Percentiles rank a stretch among this genome's conserved stretches.
These are phyloP conservation scores for Talaromyces islandicus DNA, from an alignment of 2,329 filamentous ascomycete genomes.

Conservation along the genomic window DNA sequence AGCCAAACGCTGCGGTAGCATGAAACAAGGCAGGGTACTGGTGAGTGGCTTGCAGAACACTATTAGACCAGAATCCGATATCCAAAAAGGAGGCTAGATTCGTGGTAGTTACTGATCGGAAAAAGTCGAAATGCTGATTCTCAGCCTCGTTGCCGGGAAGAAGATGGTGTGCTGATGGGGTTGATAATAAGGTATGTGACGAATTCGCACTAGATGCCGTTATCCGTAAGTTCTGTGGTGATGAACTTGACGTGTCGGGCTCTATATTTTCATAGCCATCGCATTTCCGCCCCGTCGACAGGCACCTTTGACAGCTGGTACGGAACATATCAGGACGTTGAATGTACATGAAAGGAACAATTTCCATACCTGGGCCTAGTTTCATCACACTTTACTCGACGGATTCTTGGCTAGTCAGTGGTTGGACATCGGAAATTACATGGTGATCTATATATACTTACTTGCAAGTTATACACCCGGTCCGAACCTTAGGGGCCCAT, in stretches of 20 bases:
- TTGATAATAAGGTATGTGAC: not conserved
- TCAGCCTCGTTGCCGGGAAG: conserved; percentile 4
- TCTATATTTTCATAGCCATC: conserved; percentile 8
- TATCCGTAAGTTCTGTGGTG: not conserved
- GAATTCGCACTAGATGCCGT: not conserved
- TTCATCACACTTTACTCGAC: conserved; percentile 11
- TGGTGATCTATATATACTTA: not conserved
- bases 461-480: conserved; percentile 11
- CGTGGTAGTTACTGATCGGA: conserved; percentile 7
- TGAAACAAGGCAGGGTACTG: conserved; percentile 10
- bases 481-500: conserved; percentile 10
- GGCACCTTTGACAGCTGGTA: conserved; percentile 5
- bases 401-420: not conserved
- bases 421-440: not conserved
- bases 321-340: not conserved
- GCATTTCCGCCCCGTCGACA: conserved; percentile 8
- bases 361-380: conserved; percentile 1
- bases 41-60: conserved; percentile 5
- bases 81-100: conserved; percentile 3
- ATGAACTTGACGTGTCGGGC: not conserved
- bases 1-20: conserved; percentile 8
- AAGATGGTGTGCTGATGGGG: not conserved
- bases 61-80: conserved; percentile 2
- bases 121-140: conserved; percentile 7
- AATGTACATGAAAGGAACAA: not conserved